Evolutionary conservation across 495 filamentous ascomycete genomes (phyloP).

Genomic region (Penicillium egyptiacum): DNA sequence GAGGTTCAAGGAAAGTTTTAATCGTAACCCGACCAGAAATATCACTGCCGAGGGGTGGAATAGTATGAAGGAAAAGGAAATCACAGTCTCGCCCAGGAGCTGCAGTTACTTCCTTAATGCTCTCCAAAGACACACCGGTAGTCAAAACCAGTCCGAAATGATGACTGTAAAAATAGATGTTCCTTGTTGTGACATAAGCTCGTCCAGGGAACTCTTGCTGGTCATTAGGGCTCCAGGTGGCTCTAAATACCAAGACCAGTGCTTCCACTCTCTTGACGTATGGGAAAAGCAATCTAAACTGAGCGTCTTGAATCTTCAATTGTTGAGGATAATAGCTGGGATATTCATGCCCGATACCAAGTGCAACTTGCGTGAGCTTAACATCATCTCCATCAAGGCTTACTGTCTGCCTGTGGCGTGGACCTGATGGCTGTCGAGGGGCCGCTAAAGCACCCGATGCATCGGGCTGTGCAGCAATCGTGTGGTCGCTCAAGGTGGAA

Average conservation of each 20-base stretch:
- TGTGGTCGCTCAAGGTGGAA: constrained; percentile 32
- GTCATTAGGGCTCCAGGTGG: constrained; percentile 72
- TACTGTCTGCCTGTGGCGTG: constrained; percentile 73
- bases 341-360: constrained; percentile 56
- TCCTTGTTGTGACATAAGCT: constrained; percentile 79
- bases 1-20: constrained; percentile 88
- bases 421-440: constrained; percentile 20
- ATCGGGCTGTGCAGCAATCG: constrained; percentile 24
- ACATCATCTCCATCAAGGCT: constrained; percentile 66
- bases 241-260: constrained; percentile 75
- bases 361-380: constrained; percentile 43
- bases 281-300: constrained; percentile 90
- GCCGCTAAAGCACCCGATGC: constrained; percentile 10
- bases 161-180: constrained; percentile 95
- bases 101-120: constrained; percentile 82
- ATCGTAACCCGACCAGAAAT: constrained; percentile 74
- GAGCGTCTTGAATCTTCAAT: constrained; percentile 83
- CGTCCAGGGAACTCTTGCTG: constrained; percentile 82
- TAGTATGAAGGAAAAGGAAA: constrained; percentile 85
- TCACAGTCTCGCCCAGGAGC: constrained; percentile 89
- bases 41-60: constrained; percentile 57
- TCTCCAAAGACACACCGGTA: constrained; percentile 68
- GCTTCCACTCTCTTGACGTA: constrained; percentile 70
- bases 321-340: constrained; percentile 80
- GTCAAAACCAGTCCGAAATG: constrained; percentile 89